Percentiles rank a stretch among this genome's conserved stretches.
Evolutionary conservation across 2,329 filamentous ascomycete genomes (phyloP).

Genomic region (Domatiomyces catenatus): DNA sequence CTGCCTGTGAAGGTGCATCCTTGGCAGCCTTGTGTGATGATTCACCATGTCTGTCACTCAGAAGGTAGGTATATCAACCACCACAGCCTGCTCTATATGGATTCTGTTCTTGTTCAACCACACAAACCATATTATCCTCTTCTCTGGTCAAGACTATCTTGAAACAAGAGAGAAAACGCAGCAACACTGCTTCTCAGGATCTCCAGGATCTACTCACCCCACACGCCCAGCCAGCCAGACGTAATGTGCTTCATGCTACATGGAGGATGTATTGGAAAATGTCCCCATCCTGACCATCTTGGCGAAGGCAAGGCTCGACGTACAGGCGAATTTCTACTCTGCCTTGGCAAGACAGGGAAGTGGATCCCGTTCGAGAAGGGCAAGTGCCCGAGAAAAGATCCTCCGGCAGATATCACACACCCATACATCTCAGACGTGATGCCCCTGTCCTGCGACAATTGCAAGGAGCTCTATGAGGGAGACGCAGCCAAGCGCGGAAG

Average conservation of each 20-base stretch:
- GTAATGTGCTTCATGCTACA: neutral
- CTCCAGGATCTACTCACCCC: neutral
- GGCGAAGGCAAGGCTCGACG: neutral
- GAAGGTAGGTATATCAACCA: neutral
- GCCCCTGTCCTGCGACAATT: neutral
- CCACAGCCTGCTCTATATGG: neutral
- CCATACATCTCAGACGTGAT: neutral
- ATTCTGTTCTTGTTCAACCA: neutral
- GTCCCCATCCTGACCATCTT: neutral
- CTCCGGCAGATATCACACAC: neutral
- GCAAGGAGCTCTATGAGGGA: neutral
- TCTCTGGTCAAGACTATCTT: neutral
- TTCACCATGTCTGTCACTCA: neutral
- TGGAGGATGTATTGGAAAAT: neutral
- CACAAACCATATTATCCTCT: neutral
- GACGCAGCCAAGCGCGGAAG: neutral
- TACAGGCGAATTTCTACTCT: neutral
- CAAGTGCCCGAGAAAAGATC: neutral
- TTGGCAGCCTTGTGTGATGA: neutral
- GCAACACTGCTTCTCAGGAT: neutral
- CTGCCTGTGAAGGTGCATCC: neutral
- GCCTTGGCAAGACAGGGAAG: neutral
- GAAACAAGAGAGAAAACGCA: neutral
- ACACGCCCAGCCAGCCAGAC: neutral
- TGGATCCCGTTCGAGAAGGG: neutral